Evolutionary conservation across 331 rosid genomes (phyloP).

Genomic region (Stylosanthes scabra): DNA sequence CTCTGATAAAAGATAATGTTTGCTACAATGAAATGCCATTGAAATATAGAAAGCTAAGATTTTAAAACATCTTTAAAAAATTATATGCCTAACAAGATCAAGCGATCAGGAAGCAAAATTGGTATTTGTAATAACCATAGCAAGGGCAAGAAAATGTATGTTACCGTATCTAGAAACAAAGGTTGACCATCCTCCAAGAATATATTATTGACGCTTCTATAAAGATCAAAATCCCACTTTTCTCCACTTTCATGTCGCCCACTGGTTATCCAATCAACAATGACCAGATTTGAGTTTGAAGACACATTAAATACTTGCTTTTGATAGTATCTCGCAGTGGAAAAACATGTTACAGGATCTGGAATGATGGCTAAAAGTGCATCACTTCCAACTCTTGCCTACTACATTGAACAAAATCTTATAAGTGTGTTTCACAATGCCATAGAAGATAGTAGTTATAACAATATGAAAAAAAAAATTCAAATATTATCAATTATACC

Average conservation of each 20-base stretch:
- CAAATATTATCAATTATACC: conserved; percentile 4
- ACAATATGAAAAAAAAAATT: neutral
- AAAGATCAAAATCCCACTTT: conserved; percentile 88
- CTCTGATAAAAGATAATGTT: neutral
- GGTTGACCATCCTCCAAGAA: conserved; percentile 75
- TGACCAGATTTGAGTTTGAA: conserved; percentile 74
- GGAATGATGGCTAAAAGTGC: conserved; percentile 86
- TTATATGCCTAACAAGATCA: neutral
- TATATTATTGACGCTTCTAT: conserved; percentile 79
- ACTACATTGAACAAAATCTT: conserved; percentile 45
- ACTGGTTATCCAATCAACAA: conserved; percentile 98
- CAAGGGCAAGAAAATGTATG: conserved; percentile 18
- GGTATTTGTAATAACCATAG: neutral
- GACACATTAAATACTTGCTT: conserved; percentile 76
- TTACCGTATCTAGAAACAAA: conserved; percentile 83
- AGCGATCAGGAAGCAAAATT: conserved; percentile 19
- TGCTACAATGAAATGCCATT: neutral
- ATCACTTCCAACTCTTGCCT: conserved; percentile 82
- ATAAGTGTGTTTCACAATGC: conserved; percentile 5
- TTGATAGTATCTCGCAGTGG: conserved; percentile 89
- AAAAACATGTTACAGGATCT: conserved; percentile 95
- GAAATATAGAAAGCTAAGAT: conserved; percentile 15
- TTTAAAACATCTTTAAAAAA: neutral
- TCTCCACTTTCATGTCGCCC: conserved; percentile 96
- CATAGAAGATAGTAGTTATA: neutral